Conservation (phyloP, 768 basidiomycete genomes). For the Tremella fuciformis region DNA sequence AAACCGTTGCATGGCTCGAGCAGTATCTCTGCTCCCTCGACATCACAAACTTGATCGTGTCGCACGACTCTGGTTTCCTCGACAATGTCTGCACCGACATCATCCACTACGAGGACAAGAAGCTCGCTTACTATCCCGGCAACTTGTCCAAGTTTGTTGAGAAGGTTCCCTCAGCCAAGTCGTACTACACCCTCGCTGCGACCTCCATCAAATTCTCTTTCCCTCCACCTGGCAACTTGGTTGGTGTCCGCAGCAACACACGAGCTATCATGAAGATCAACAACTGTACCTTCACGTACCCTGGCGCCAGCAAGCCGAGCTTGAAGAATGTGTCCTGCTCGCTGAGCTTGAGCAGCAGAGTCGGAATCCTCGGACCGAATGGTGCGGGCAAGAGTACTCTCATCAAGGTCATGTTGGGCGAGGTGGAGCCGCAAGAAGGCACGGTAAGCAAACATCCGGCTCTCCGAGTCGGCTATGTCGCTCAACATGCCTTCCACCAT, state of each 20-base stretch:
- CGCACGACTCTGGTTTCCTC: constrained; percentile 95
- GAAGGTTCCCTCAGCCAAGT: constrained; percentile 85
- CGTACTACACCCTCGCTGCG: constrained; percentile 93
- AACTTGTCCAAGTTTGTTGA: constrained; percentile 88
- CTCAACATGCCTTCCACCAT: constrained; percentile 97
- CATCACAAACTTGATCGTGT: constrained; percentile 87
- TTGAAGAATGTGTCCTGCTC: constrained; percentile 85
- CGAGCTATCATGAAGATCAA: constrained; percentile 90
- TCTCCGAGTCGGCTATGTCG: constrained; percentile 91
- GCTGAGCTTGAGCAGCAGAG: constrained; percentile 88
- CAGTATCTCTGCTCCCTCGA: constrained; percentile 78
- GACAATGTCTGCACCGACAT: constrained; percentile 95
- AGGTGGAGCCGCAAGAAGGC: constrained; percentile 85
- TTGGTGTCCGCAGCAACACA: constrained; percentile 95
- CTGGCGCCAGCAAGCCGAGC: constrained; percentile 74
- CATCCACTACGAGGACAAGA: constrained; percentile 94
- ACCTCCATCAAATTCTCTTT: constrained; percentile 92
- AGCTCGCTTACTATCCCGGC: constrained; percentile 91
- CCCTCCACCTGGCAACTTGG: constrained; percentile 89
- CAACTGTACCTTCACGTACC: constrained; percentile 91
- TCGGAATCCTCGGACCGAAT: constrained; percentile 87
- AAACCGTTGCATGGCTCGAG: constrained; percentile 88
- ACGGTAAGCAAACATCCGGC: constrained; percentile 91
- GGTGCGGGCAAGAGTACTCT: constrained; percentile 95
- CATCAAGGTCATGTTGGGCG: constrained; percentile 91